A percentile compares a stretch with the other conserved stretches of the same genome.
These are phyloP conservation scores for Salix caprea DNA, from an alignment of 345 rosid genomes.

Conservation along the genomic window DNA sequence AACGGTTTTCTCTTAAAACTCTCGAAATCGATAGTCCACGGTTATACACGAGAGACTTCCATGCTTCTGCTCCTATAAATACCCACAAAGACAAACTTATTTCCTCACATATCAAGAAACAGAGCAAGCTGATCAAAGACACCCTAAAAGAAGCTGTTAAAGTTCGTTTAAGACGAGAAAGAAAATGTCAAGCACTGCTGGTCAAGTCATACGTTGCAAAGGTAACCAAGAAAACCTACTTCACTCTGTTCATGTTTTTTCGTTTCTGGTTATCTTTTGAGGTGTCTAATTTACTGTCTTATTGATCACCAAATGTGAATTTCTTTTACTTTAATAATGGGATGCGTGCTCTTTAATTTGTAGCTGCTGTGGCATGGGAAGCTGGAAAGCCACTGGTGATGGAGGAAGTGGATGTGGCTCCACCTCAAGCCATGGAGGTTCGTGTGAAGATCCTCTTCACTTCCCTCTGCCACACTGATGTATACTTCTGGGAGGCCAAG, in stretches of 20 bases:
- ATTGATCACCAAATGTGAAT: no score
- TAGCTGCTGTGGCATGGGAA: constrained; percentile 57
- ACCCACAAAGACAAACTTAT: no score
- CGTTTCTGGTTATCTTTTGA: no score
- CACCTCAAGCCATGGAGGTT: constrained; percentile 46
- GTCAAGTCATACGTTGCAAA: constrained; percentile 37
- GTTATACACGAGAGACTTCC: no score
- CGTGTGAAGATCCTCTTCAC: constrained; percentile 40
- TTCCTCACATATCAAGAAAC: no score
- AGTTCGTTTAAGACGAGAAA: neutral
- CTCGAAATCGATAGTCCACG: no score
- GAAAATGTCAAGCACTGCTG: constrained; percentile 24
- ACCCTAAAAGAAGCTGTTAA: no score
- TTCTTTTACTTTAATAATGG: no score
- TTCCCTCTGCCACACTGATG: constrained; percentile 46
- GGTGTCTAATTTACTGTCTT: no score
- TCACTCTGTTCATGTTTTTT: neutral
- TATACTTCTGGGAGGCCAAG: constrained; percentile 55
- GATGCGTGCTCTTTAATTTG: neutral
- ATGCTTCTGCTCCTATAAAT: no score
- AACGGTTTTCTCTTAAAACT: no score
- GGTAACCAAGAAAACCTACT: constrained; percentile 19
- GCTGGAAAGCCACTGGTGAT: constrained; percentile 54
- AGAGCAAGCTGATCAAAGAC: no score
- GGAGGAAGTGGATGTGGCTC: constrained; percentile 51